Percentiles rank a stretch among this genome's conserved stretches.
Evolutionary conservation across 2,329 filamentous ascomycete genomes (phyloP).

Genomic region (Paecilomyces variotii): DNA sequence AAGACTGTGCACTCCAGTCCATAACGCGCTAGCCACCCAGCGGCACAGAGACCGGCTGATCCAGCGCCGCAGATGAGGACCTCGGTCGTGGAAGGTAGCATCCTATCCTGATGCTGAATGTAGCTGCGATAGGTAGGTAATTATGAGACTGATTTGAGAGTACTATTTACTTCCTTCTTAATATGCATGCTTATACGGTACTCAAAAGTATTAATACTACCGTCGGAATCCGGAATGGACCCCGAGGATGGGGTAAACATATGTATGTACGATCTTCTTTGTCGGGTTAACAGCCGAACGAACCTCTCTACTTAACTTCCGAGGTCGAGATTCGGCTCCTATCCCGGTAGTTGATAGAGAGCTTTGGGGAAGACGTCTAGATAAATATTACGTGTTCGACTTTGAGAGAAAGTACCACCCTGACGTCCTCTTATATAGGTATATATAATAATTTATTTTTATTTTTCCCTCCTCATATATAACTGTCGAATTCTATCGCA

Average conservation of each 20-base stretch:
- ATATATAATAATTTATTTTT: too few relatives aligned
- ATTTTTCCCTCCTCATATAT: too few relatives aligned
- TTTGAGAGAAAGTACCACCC: too few relatives aligned
- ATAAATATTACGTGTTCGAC: too few relatives aligned
- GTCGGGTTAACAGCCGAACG: too few relatives aligned
- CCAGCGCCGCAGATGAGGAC: conserved; percentile 56
- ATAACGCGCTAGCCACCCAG: conserved; percentile 52
- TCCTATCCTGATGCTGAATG: neutral
- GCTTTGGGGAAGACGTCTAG: too few relatives aligned
- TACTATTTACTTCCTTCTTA: neutral
- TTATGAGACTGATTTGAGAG: neutral
- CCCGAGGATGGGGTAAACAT: neutral
- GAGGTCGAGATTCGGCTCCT: too few relatives aligned
- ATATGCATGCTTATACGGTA: neutral
- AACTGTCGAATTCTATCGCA: too few relatives aligned
- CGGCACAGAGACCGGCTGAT: conserved; percentile 55
- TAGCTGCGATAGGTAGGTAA: neutral
- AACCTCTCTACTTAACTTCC: too few relatives aligned
- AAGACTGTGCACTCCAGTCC: conserved; percentile 51
- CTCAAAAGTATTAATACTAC: neutral
- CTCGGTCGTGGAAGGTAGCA: conserved; percentile 23
- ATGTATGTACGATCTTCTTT: too few relatives aligned
- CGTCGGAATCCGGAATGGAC: neutral
- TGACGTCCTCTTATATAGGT: too few relatives aligned
- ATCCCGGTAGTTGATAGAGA: too few relatives aligned